A percentile compares a stretch with the other conserved stretches of the same genome.
These are phyloP conservation scores for Fusarium setosum DNA, from an alignment of 2,329 filamentous ascomycete species.

Conservation along the genomic window DNA sequence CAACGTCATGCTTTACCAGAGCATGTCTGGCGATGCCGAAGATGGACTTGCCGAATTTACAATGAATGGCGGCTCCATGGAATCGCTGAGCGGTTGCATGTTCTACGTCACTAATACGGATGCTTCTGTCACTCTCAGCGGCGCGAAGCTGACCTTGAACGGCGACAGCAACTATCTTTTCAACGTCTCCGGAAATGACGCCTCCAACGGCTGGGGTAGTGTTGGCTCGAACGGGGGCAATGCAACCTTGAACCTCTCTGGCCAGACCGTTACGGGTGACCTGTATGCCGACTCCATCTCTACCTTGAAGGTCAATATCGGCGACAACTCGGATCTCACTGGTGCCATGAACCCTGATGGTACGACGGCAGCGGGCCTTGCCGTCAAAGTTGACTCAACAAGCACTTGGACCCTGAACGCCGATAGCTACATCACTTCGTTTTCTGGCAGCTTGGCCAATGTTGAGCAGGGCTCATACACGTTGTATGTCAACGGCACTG, in stretches of 20 bases:
- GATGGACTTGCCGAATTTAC: conserved; percentile 17
- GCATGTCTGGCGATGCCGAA: conserved; percentile 27
- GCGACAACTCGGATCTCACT: conserved; percentile 5
- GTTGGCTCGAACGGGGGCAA: conserved; percentile 20
- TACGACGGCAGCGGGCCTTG: conserved; percentile 5
- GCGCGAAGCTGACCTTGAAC: conserved; percentile 11
- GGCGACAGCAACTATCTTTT: conserved; percentile 22
- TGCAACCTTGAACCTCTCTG: conserved; percentile 13
- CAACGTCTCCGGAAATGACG: conserved; percentile 23
- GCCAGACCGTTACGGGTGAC: conserved; percentile 13
- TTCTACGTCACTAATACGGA: conserved; percentile 23
- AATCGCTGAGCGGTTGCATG: conserved; percentile 22
- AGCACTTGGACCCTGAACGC: conserved; percentile 15
- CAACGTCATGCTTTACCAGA: conserved; percentile 28
- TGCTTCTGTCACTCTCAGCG: conserved; percentile 11
- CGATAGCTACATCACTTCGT: conserved; percentile 18
- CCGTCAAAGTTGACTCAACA: conserved; percentile 1
- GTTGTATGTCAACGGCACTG: conserved; percentile 14
- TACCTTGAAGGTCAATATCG: conserved; percentile 3
- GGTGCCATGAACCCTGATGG: conserved; percentile 14
- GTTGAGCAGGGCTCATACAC: conserved; percentile 20
- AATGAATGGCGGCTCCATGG: conserved; percentile 22
- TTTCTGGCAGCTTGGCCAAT: conserved; percentile 12
- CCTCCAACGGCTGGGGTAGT: conserved; percentile 17
- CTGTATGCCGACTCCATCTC: conserved; percentile 21